Evolutionary conservation across 1,139 yeast genomes (phyloP).

Genomic region (Geotrichum reessii): DNA sequence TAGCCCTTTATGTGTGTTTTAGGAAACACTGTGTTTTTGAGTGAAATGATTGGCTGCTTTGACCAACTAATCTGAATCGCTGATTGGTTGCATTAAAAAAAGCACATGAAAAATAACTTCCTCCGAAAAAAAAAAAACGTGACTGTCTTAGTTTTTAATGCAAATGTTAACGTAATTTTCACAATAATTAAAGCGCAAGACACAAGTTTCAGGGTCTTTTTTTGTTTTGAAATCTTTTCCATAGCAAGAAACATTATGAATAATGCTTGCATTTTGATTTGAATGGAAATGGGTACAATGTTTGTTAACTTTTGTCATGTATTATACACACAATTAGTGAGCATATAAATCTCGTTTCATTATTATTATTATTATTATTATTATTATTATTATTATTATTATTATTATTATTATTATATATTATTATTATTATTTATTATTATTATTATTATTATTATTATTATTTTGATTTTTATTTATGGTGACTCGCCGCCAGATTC

Average conservation of each 20-base stretch:
- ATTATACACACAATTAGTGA: no score
- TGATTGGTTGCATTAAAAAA: background rate
- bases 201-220: background rate
- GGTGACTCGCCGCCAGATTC: slow-evolving; percentile 19
- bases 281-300: no score
- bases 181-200: background rate
- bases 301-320: no score
- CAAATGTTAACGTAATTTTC: no score
- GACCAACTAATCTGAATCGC: background rate
- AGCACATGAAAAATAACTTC: background rate
- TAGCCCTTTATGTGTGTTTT: background rate
- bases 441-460: background rate
- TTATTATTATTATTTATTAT: no score
- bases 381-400: no score
- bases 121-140: background rate
- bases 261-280: background rate
- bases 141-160: background rate
- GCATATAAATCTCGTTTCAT: no score
- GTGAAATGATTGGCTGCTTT: background rate
- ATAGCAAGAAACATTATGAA: background rate
- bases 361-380: no score
- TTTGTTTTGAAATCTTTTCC: background rate
- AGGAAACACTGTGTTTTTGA: background rate
- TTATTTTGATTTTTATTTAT: background rate
- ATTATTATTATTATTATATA: no score